phyloP scores from a whole-genome alignment of 1,284 basidiomycete genomes.

The Mycosarcoma maydis region DNA sequence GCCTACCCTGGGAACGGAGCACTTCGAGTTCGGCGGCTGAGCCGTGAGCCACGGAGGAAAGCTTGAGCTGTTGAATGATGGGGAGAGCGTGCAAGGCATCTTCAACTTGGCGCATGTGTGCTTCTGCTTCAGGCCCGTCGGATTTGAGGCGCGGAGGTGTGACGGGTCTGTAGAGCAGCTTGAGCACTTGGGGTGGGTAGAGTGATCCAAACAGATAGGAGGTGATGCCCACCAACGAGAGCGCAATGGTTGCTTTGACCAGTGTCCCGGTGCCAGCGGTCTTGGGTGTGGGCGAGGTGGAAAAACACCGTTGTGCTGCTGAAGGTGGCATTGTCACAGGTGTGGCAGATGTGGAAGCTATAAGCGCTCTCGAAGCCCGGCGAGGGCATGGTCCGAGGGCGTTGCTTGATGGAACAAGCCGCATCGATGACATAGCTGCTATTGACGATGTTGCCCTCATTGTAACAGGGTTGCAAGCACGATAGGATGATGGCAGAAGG shows the following conservation, averaged over 20 bases:
- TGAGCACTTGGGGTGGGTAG: conserved; percentile 74
- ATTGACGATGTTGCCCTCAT: conserved; percentile 19
- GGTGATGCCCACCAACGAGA: conserved; percentile 47
- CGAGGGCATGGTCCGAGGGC: too few relatives aligned
- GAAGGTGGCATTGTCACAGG: conserved; percentile 1
- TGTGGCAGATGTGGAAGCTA: neutral
- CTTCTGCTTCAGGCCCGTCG: conserved; percentile 74
- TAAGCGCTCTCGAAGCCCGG: neutral
- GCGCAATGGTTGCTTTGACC: conserved; percentile 38
- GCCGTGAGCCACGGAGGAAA: conserved; percentile 30
- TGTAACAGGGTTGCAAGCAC: neutral
- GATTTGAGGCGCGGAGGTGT: conserved; percentile 76
- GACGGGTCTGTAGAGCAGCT: conserved; percentile 77
- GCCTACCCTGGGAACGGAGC: conserved; percentile 27
- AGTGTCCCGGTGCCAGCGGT: conserved; percentile 14
- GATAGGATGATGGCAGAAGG: conserved; percentile 10
- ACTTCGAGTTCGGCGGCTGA: conserved; percentile 30
- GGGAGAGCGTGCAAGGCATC: conserved; percentile 75
- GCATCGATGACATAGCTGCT: conserved; percentile 6
- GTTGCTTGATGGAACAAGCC: neutral
- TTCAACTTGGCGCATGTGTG: conserved; percentile 76
- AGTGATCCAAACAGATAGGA: conserved; percentile 73
- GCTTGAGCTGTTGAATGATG: conserved; percentile 61
- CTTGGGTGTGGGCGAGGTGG: conserved; percentile 26
- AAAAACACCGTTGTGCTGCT: conserved; percentile 17